These are phyloP conservation scores for Eucalyptus lansdowneana DNA, from an alignment of 345 rosid genomes.

Conservation along the genomic window DNA sequence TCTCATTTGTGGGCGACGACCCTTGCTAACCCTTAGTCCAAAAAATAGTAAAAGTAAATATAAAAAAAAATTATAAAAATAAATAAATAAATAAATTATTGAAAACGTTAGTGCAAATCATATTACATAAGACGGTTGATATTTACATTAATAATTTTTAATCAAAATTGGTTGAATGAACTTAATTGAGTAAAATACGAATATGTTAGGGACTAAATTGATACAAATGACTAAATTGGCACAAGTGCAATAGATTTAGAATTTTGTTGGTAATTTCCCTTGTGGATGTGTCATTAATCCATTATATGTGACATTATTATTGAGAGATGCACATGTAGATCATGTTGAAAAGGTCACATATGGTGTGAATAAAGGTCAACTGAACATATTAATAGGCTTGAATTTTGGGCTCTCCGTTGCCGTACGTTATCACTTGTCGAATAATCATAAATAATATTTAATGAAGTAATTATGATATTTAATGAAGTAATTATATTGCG, in stretches of 20 bases:
- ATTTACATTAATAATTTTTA: no score
- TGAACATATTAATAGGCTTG: no score
- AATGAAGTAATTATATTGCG: neutral
- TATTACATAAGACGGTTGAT: no score
- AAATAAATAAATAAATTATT: no score
- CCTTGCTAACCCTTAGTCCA: no score
- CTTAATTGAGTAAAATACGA: neutral
- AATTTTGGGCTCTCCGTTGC: neutral
- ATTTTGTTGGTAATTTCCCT: neutral
- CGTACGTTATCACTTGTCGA: neutral
- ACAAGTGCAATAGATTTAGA: no score
- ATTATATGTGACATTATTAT: no score
- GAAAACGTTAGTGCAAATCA: accelerated
- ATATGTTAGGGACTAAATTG: no score
- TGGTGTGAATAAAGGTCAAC: neutral
- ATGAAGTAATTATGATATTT: neutral
- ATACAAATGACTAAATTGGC: neutral
- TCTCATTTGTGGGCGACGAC: accelerated
- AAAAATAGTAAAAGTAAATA: no score
- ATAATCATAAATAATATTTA: neutral
- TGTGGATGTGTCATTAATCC: neutral
- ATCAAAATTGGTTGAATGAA: neutral
- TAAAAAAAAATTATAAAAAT: no score
- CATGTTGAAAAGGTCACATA: neutral
- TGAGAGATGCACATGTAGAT: neutral